Conservation (phyloP, 2,329 filamentous ascomycete genomes). For the Colletotrichum simmondsii region DNA sequence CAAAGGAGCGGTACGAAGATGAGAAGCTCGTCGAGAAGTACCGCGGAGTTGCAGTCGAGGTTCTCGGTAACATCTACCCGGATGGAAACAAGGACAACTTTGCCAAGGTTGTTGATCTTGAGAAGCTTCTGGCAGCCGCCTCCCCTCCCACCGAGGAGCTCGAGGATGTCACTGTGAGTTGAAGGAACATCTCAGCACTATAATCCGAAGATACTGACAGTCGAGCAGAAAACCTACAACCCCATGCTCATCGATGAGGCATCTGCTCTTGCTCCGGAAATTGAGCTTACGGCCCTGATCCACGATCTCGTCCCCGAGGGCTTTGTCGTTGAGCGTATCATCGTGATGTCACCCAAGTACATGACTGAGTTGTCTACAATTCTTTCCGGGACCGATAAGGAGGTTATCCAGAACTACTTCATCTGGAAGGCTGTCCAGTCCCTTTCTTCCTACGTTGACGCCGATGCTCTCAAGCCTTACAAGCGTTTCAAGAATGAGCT, state of each 20-base stretch:
- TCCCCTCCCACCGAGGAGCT: constrained; percentile 68
- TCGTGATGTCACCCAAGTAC: constrained; percentile 70
- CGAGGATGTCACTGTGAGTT: constrained; percentile 66
- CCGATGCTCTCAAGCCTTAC: constrained; percentile 69
- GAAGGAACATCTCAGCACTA: too few relatives aligned
- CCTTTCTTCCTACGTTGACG: constrained; percentile 65
- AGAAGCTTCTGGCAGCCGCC: constrained; percentile 69
- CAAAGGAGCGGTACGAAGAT: constrained; percentile 70
- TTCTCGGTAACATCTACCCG: constrained; percentile 44
- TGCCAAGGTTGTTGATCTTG: constrained; percentile 62
- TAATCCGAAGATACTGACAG: constrained; percentile 31
- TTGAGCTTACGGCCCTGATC: constrained; percentile 65
- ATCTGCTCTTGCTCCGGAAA: constrained; percentile 63
- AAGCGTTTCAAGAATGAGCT: constrained; percentile 69
- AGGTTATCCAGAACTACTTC: constrained; percentile 71
- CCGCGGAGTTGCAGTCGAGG: constrained; percentile 41
- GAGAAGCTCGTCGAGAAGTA: constrained; percentile 64
- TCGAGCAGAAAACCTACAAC: constrained; percentile 70
- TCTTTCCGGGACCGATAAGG: constrained; percentile 61
- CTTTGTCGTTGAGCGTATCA: constrained; percentile 62
- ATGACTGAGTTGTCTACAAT: constrained; percentile 67
- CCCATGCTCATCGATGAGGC: constrained; percentile 68
- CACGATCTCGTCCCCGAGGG: constrained; percentile 60
- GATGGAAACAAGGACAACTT: constrained; percentile 51
- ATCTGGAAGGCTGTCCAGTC: constrained; percentile 71